Evolutionary conservation across 1,139 yeast species (phyloP).

Genomic region (Yamadazyma membranifaciens): DNA sequence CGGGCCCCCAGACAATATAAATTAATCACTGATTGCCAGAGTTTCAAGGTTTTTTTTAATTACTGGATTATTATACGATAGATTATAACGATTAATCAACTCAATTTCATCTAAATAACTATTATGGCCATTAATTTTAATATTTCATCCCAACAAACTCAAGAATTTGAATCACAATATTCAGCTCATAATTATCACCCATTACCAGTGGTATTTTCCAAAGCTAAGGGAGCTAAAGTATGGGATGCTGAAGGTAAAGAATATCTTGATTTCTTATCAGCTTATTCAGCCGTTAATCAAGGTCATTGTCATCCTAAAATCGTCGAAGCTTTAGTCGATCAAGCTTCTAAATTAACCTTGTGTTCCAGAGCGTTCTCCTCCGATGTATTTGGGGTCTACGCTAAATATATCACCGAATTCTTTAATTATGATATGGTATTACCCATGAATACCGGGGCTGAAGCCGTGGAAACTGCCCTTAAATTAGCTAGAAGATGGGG

Average conservation of each 20-base stretch:
- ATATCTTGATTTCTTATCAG: constrained; percentile 83
- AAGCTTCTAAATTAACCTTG: constrained; percentile 79
- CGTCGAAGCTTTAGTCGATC: constrained; percentile 79
- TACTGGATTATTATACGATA: too few species aligned
- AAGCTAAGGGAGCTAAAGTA: constrained; percentile 87
- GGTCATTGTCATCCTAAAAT: constrained; percentile 98
- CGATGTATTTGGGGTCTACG: constrained; percentile 83
- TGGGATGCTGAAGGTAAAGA: constrained; percentile 98
- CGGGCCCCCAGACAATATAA: too few species aligned
- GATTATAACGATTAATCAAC: too few species aligned
- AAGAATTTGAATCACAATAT: constrained; percentile 69
- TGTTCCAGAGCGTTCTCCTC: constrained; percentile 93
- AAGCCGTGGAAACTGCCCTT: constrained; percentile 94
- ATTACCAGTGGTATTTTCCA: constrained; percentile 87
- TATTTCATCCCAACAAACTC: constrained; percentile 65
- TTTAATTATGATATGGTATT: constrained; percentile 89
- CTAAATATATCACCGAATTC: constrained; percentile 84
- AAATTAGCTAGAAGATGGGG: constrained; percentile 98
- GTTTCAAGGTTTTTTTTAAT: too few species aligned
- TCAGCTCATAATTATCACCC: constrained; percentile 98
- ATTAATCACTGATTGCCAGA: too few species aligned
- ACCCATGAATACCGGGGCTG: constrained; percentile 99
- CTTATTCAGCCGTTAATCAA: constrained; percentile 96
- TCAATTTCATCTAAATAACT: too few species aligned
- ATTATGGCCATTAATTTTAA: constrained; percentile 14